Conservation (phyloP, 805 yeast genomes). For the Clavispora phyllophila region DNA sequence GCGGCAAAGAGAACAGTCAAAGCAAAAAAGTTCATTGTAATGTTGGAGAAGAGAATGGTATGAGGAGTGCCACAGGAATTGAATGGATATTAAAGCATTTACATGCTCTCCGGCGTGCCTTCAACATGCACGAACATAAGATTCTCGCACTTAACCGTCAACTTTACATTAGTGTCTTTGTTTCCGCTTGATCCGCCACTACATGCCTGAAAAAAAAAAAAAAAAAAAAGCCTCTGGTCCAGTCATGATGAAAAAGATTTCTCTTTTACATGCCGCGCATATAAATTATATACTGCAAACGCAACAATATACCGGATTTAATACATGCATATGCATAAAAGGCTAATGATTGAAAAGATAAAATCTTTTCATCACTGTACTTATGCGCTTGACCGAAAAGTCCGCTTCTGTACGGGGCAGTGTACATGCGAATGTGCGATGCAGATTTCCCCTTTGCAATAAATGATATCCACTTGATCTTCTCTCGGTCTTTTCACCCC, state of each 20-base stretch:
- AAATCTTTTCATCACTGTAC: neutral
- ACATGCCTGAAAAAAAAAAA: neutral
- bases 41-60: neutral
- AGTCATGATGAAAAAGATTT: neutral
- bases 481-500: neutral
- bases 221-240: no score
- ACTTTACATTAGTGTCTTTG: neutral
- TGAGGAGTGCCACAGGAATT: neutral
- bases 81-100: neutral
- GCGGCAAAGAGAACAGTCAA: conserved; percentile 2
- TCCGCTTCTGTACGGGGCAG: neutral
- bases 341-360: neutral
- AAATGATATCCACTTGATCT: neutral
- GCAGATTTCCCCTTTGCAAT: neutral
- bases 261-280: neutral
- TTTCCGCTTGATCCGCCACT: neutral
- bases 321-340: neutral
- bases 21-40: neutral
- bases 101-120: conserved; percentile 3
- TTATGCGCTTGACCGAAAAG: neutral
- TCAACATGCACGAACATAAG: neutral
- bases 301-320: neutral
- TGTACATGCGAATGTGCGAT: neutral
- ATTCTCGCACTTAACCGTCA: neutral
- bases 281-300: neutral